phyloP scores from a whole-genome alignment of 129 eudicot genomes.

The Logfia minima region DNA sequence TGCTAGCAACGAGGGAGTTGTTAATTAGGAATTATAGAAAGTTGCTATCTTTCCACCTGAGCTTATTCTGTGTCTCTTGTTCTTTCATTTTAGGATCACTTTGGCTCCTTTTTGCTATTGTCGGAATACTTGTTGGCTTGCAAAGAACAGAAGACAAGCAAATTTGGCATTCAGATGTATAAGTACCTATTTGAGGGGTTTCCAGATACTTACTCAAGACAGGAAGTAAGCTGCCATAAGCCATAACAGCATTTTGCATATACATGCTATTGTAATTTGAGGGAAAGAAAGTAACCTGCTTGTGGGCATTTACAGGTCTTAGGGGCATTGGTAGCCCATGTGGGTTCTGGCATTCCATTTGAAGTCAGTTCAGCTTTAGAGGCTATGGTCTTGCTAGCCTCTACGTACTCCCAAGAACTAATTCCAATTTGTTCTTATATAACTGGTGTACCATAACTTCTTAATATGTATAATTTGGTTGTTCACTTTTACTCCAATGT shows the following conservation, averaged over 20 bases:
- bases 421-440: conserved; percentile 64
- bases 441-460: conserved; percentile 47
- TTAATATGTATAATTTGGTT: conserved; percentile 8
- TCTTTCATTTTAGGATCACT: conserved; percentile 53
- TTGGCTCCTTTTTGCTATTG: conserved; percentile 58
- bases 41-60: neutral
- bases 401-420: conserved; percentile 60
- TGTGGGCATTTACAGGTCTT: conserved; percentile 44
- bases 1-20: neutral
- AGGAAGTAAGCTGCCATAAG: conserved; percentile 56
- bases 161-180: conserved; percentile 66
- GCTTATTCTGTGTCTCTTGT: conserved; percentile 17
- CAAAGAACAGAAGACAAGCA: conserved; percentile 65
- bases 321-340: conserved; percentile 76
- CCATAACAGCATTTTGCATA: neutral
- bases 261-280: conserved; percentile 8
- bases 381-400: conserved; percentile 69
- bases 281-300: conserved; percentile 3
- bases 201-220: conserved; percentile 69
- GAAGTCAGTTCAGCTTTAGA: conserved; percentile 81
- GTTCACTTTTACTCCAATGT: conserved; percentile 5
- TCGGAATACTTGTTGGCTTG: conserved; percentile 68
- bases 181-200: conserved; percentile 62
- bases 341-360: conserved; percentile 68
- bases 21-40: conserved; percentile 9